Evolutionary conservation across 2,329 filamentous ascomycete genomes (phyloP).

Genomic region (Diaporthe sp.): DNA sequence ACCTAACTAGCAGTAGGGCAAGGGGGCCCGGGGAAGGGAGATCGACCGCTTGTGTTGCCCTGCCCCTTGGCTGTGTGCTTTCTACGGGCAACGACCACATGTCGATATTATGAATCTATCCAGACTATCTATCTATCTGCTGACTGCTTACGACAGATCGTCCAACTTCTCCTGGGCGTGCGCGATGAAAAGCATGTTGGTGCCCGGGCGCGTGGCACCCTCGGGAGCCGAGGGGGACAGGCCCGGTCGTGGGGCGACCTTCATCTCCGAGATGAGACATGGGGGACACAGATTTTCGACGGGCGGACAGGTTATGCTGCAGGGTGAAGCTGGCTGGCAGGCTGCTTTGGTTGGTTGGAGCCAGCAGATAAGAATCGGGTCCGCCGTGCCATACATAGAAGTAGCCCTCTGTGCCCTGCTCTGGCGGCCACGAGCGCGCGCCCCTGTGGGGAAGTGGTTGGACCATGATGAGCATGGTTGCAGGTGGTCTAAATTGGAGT

Average conservation of each 20-base stretch:
- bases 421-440: neutral
- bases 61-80: neutral
- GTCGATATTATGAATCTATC: neutral
- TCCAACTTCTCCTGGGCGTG: neutral
- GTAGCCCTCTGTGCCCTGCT: neutral
- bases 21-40: neutral
- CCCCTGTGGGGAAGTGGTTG: neutral
- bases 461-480: neutral
- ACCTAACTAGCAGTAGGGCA: neutral
- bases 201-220: neutral
- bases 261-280: conserved; percentile 15
- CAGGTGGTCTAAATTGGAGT: neutral
- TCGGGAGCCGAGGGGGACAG: conserved; percentile 11
- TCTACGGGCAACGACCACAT: too few species aligned
- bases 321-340: neutral
- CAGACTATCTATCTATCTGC: neutral
- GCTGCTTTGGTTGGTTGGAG: neutral
- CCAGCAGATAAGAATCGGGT: neutral
- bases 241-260: conserved; percentile 5
- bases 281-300: neutral
- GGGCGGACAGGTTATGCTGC: neutral
- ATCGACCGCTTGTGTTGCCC: conserved; percentile 3
- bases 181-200: neutral
- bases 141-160: neutral
- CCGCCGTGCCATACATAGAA: neutral